These are phyloP conservation scores for Silene vulgaris DNA, from an alignment of 179 eudicot genomes.

Conservation along the genomic window DNA sequence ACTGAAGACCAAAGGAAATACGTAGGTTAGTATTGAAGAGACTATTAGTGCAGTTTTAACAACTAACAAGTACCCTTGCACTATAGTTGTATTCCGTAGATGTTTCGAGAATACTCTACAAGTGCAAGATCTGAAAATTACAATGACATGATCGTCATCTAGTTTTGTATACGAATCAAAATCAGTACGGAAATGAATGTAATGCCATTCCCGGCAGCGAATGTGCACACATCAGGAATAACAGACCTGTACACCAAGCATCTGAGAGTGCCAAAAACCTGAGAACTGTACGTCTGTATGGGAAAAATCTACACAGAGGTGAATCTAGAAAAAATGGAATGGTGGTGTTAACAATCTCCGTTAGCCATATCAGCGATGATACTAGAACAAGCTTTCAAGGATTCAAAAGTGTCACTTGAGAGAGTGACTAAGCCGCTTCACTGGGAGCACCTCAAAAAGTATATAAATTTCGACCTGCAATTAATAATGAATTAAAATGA, in stretches of 20 bases:
- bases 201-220: neutral
- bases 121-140: neutral
- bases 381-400: constrained; percentile 7
- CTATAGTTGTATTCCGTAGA: no score
- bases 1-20: neutral
- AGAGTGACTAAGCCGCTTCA: constrained; percentile 9
- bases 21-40: neutral
- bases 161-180: neutral
- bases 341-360: neutral
- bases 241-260: constrained; percentile 23
- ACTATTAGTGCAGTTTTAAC: no score
- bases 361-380: neutral
- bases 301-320: constrained; percentile 13
- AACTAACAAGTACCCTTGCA: no score
- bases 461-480: constrained; percentile 27
- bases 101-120: neutral
- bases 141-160: neutral
- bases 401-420: constrained; percentile 19
- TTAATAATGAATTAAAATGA: neutral
- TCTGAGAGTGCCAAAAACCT: constrained; percentile 14
- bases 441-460: constrained; percentile 19
- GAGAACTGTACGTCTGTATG: neutral
- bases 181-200: neutral
- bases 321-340: constrained; percentile 22
- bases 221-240: constrained; percentile 20